Evolutionary conservation across 2,329 filamentous ascomycete genomes (phyloP), one percentile per base, ranked within the genome.

Genomic region (Fusarium neocosmosporiellum): DNA sequence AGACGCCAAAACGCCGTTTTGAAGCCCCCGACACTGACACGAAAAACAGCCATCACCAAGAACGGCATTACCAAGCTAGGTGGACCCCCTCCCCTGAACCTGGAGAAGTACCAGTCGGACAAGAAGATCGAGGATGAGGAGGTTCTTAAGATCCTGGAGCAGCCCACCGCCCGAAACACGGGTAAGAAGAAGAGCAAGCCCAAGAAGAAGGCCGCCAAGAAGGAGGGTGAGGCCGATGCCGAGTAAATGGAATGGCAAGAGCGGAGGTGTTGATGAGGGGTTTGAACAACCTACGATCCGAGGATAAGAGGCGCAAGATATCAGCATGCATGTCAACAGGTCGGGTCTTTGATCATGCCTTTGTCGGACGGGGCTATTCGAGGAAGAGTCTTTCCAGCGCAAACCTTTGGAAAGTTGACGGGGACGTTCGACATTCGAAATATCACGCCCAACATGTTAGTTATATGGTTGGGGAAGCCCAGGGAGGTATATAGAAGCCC

Each of bases 41-140:
- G 16, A 39, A 41, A 27, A 67, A 59, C 75, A 98, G 96, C 94
- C 69, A 95, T 99, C 83, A 98, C 95, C 79, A 99, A 99, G 91
- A 98, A 98, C 83, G 96, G 96, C 76, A 87, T 99, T 79, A 94
- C 93, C 80, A 94, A 94, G 85, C 87, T 99, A 66, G 92, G 94
- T 78, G 92, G 89, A 29, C 92, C 96, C 36, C 91, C 93, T 70
- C 83, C 91, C 24, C 88, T 93, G 72, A 94, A 98, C 80, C 82
- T 96, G 70, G 89, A 88, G 81, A 95, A 95, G 87, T 90, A 92
- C 88, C 93, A 98, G 89, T 92, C 94, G 36, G 95, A 98, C 84
- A 98, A 98, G 90, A 98, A 98, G 90, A 98, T 99, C 80, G 92
- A 91, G 75, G 96, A 98, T 74, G 94, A 97, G 86, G 96, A 98